These are phyloP conservation scores for Papiliotrema nemorosa DNA, from an alignment of 1,284 basidiomycete genomes.

Conservation along the genomic window DNA sequence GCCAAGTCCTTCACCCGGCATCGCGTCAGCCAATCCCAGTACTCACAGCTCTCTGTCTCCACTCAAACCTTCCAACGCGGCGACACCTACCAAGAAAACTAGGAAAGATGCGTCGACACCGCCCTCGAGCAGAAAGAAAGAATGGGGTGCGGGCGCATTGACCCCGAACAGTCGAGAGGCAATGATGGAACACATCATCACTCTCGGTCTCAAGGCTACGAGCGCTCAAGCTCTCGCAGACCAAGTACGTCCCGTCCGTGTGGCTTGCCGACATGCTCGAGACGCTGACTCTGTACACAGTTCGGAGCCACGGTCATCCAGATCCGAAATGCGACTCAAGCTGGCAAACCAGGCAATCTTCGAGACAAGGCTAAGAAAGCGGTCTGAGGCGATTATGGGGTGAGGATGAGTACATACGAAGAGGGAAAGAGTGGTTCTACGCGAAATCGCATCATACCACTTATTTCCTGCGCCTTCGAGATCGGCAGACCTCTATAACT, in stretches of 20 bases:
- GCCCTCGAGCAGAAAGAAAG: not conserved
- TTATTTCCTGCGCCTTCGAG: too few relatives aligned
- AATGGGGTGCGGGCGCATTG: not conserved
- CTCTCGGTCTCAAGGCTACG: not conserved
- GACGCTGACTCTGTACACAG: constrained; percentile 3
- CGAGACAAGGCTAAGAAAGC: constrained; percentile 25
- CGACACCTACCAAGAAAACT: not conserved
- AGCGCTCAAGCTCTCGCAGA: not conserved
- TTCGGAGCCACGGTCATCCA: constrained; percentile 16
- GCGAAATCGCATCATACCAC: too few relatives aligned
- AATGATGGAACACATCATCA: not conserved
- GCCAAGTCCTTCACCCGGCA: not conserved
- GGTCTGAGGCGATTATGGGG: constrained; percentile 12
- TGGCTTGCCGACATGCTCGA: not conserved
- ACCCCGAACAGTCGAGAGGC: constrained; percentile 1
- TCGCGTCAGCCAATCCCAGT: not conserved
- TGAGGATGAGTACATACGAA: not conserved
- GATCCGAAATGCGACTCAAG: constrained; percentile 26
- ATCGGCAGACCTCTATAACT: too few relatives aligned
- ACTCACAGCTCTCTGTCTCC: not conserved
- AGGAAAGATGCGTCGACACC: not conserved
- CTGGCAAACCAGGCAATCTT: constrained; percentile 25
- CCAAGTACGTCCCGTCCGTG: not conserved
- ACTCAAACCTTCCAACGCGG: not conserved
- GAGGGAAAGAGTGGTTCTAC: too few relatives aligned